phyloP scores from a whole-genome alignment of 257 asterid genomes.

The Salvia splendens region DNA sequence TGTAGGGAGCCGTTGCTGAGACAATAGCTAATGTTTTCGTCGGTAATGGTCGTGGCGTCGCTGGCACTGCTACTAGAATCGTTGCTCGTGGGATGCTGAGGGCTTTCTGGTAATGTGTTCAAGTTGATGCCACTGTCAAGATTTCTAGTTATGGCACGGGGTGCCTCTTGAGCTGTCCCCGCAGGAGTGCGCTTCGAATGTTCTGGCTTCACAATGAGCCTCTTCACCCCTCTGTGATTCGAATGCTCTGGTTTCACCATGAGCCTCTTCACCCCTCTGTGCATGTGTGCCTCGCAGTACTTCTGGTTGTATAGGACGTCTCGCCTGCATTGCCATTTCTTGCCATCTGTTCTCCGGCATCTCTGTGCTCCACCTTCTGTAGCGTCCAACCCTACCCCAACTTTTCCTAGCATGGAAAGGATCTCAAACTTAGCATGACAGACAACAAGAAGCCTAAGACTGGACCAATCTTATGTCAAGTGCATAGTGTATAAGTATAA shows the following conservation, averaged over 20 bases:
- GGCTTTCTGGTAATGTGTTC: constrained; percentile 48
- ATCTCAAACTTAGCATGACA: too few species aligned
- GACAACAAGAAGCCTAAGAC: too few species aligned
- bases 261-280: constrained; percentile 58
- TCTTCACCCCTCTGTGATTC: constrained; percentile 55
- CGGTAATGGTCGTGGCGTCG: constrained; percentile 60
- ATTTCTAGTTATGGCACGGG: constrained; percentile 18
- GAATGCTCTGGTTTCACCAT: constrained; percentile 28
- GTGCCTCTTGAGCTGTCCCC: not conserved
- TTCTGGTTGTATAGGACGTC: constrained; percentile 46
- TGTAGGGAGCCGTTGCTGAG: constrained; percentile 9
- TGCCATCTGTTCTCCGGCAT: constrained; percentile 81
- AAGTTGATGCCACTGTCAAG: constrained; percentile 41
- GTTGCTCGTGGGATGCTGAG: constrained; percentile 13
- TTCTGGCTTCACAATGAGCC: constrained; percentile 28
- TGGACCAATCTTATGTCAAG: too few species aligned
- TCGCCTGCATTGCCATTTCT: constrained; percentile 67
- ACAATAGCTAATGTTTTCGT: constrained; percentile 41
- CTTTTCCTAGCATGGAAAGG: constrained; percentile 28
- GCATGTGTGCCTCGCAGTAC: constrained; percentile 64
- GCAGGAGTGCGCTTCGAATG: constrained; percentile 19
- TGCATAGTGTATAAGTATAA: too few species aligned
- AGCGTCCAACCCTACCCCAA: constrained; percentile 26
- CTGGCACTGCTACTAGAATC: constrained; percentile 51
- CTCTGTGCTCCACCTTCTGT: constrained; percentile 42